Base-by-base conservation (phyloP, 2,329 filamentous ascomycete genomes). In the Lachnellula hyalina region DNA sequence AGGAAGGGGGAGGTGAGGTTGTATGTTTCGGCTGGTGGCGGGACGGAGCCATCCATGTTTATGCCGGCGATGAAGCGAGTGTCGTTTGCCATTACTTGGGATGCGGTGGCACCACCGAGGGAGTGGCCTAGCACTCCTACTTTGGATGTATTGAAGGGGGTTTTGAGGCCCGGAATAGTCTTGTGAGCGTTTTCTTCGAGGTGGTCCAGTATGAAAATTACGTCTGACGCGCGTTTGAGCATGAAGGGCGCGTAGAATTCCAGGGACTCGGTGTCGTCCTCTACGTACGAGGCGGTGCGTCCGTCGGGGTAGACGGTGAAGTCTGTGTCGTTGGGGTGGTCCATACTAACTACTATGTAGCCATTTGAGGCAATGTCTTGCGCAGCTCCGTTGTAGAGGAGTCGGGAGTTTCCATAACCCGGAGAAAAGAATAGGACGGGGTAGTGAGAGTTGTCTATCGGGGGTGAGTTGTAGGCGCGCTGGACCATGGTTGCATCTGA, bases 1-100 rank as follows among this genome's bases (percentile, higher is more conserved):
- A 73, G 32, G 50, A 72, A 71, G 0, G 9, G 70, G 61, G 61
- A 49, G 1, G 47, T 35, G n/a, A 69, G 58, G 2, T 68, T 69
- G 4, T 49, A n/a, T 2, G 61, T 42, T 2, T 62, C 47, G 5
- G 61, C 67, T 8, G 60, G 54, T 1, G 67, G 66, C 32, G 63
- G 64, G 46, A 73, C 63, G 0, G 52, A 46, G 3, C 73, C 72
- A 51, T 74, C 73, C 17, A 74, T 57, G 52, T 72, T 71, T 4
- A 73, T 58, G 9, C 70, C 72, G 2, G 63, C 69, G 1, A 61
- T 51, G 40, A 74, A 60, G 14, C 70, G 61, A 2, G 51, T 41
- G 23, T 72, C 68, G 12, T 56, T 49, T 3, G 64, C 53, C 53
- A 72, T 63, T 0, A 65, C 61, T 6, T 61, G 60, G 7, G 68